Conservation (phyloP, 345 rosid genomes). For the Angophora floribunda region DNA sequence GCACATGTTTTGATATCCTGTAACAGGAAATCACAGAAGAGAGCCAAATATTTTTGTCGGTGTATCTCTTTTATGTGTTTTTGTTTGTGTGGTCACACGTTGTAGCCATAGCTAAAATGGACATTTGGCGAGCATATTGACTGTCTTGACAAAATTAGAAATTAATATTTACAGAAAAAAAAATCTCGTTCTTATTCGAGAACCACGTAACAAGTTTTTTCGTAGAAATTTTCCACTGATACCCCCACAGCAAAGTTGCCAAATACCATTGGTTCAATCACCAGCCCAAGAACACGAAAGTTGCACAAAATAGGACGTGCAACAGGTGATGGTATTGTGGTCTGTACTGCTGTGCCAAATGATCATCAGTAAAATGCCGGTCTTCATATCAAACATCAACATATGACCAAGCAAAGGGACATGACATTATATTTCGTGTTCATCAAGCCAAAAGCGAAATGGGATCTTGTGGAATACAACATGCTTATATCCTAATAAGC, state of each 20-base stretch:
- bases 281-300: not conserved
- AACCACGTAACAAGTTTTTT: not conserved
- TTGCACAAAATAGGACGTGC: not conserved
- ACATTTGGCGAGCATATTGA: not conserved
- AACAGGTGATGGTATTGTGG: not conserved
- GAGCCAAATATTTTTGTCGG: not conserved
- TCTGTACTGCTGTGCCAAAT: not conserved
- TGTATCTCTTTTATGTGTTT: not conserved
- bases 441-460: not conserved
- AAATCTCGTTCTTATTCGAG: not conserved
- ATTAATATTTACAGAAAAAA: not conserved
- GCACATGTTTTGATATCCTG: not conserved
- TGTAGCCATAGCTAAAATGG: not conserved
- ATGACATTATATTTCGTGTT: not conserved
- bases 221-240: not conserved
- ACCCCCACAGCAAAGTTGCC: not conserved
- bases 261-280: not conserved
- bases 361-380: not conserved
- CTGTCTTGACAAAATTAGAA: not conserved
- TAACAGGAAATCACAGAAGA: not conserved
- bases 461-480: not conserved
- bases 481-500: not conserved
- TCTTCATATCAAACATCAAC: not conserved
- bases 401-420: not conserved
- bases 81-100: not conserved